These are phyloP conservation scores for Lophiotrema nucula DNA, from an alignment of 495 filamentous ascomycete species.

Conservation along the genomic window DNA sequence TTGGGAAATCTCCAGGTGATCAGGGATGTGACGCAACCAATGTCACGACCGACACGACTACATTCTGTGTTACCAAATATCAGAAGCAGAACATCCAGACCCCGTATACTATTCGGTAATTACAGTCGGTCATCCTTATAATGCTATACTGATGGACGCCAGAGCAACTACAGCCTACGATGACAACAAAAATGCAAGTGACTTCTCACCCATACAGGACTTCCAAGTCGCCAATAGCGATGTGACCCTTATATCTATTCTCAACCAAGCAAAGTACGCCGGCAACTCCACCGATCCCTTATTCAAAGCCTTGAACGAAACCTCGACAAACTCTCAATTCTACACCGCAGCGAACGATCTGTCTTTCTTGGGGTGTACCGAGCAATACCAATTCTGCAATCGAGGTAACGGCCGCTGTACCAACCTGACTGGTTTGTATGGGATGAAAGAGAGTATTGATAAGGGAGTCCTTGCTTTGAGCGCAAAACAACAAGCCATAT, in stretches of 20 bases:
- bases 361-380: constrained; percentile 19
- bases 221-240: constrained; percentile 16
- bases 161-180: constrained; percentile 18
- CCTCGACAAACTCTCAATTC: neutral
- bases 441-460: constrained; percentile 7
- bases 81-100: constrained; percentile 3
- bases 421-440: constrained; percentile 19
- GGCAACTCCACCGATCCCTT: constrained; percentile 11
- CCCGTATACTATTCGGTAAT: constrained; percentile 18
- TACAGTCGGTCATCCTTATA: neutral
- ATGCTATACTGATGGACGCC: too few species aligned
- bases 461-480: constrained; percentile 1
- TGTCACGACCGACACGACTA: neutral
- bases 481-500: neutral
- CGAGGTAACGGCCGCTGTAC: constrained; percentile 9
- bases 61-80: constrained; percentile 20
- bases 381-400: constrained; percentile 32
- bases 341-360: constrained; percentile 1
- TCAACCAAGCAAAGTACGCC: constrained; percentile 12
- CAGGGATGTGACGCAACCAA: constrained; percentile 4
- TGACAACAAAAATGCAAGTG: constrained; percentile 13
- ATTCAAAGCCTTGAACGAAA: constrained; percentile 9
- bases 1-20: constrained; percentile 1
- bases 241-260: constrained; percentile 22
- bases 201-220: constrained; percentile 23